Conservation (phyloP, 2,329 filamentous ascomycete genomes). For the Colletotrichum liriopes region DNA sequence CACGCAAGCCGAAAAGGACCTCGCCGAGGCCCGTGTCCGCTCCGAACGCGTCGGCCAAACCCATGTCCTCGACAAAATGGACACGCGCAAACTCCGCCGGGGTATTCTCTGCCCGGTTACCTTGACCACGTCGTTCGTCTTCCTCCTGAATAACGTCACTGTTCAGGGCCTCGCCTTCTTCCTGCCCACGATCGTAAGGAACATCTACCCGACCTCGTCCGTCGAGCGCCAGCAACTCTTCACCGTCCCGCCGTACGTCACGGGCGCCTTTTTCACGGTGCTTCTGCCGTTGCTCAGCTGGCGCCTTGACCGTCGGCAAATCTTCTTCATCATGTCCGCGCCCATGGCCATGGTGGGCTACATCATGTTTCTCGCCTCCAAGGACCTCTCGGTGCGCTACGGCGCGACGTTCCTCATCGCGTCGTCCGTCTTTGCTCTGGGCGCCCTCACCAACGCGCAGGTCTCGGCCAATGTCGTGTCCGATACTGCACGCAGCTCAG, state of each 20-base stretch:
- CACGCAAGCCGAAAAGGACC: conserved; percentile 72
- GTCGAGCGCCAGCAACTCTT: conserved; percentile 75
- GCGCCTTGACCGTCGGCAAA: conserved; percentile 67
- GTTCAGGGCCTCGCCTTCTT: conserved; percentile 79
- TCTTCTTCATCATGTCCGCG: conserved; percentile 69
- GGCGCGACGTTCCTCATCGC: conserved; percentile 76
- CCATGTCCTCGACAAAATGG: conserved; percentile 74
- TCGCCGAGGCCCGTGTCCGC: conserved; percentile 74
- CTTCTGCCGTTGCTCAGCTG: conserved; percentile 71
- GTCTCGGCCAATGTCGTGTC: conserved; percentile 76
- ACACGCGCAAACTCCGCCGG: conserved; percentile 69
- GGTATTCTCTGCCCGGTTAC: conserved; percentile 74
- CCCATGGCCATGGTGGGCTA: conserved; percentile 75
- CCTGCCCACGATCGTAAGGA: conserved; percentile 74
- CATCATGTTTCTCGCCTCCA: conserved; percentile 73
- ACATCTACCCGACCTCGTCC: conserved; percentile 72
- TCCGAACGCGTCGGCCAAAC: conserved; percentile 72
- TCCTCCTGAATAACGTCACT: conserved; percentile 77
- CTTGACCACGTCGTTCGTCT: conserved; percentile 69
- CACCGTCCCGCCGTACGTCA: conserved; percentile 76
- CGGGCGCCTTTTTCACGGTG: conserved; percentile 74
- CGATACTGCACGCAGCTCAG: conserved; percentile 74
- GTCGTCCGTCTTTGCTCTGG: conserved; percentile 72
- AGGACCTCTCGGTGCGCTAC: conserved; percentile 66
- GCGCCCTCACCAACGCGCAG: conserved; percentile 74